Evolutionary conservation across 345 rosid genomes (phyloP), one percentile per base, ranked within the genome.

Genomic region (Salix suchowensis): DNA sequence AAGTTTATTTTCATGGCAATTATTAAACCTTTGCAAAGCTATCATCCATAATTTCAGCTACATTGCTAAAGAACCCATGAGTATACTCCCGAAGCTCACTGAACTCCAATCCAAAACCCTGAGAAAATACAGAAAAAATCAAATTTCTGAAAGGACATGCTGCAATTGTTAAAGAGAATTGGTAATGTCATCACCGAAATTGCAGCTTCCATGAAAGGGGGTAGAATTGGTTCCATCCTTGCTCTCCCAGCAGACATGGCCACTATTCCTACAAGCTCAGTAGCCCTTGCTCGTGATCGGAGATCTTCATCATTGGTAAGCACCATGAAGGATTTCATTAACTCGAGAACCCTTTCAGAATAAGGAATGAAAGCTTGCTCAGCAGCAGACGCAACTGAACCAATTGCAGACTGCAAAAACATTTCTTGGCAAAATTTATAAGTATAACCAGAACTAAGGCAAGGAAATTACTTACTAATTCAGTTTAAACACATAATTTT

Each of bases 221-320:
- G 86, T 80, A 96, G 77, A 82, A 94, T 87, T 61, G 97, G 85
- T 78, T 94, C 97, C 92, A 92, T 94, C 80, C 96, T 87, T 60
- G 68, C 37, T 84, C 89, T 94, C 69, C 98, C 97, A 84, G 89
- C 93, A 82, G 97, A 88, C 99, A 94, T 94, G n/a, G 98, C 97
- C 58, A 94, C 96, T 80, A 96, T 94, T 80, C 99, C 98, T 70
- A 96, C 98, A 85, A 96, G 97, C 87, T 96, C 99, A 32, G 99
- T 96, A 40, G 99, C 90, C 84, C 99, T 91, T 23, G 99, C 97
- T 74, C 99, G 91, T 34, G 96, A 86, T 74, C 95, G 89, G 69
- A 96, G 96, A 87, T 92, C 99, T 81, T 92, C 97, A 80, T 94
- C 97, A 74, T 79, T 81, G 24, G 92, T 89, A 73, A 96, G 97